Conservation (phyloP, 1,139 yeast genomes). For the Saccharomycopsis crataegensis region DNA sequence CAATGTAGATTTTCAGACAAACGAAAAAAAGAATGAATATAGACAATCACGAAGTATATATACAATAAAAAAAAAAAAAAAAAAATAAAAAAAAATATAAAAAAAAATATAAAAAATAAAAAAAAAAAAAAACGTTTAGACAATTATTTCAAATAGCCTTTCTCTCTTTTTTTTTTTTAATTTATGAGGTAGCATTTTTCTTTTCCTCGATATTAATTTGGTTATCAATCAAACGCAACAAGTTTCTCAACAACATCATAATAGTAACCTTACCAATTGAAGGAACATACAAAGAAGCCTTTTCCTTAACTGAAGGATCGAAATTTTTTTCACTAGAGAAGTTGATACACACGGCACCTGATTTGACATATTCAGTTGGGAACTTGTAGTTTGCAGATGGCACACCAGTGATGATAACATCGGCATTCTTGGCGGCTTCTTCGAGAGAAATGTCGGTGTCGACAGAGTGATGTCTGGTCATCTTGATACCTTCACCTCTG, state of each 20-base stretch:
- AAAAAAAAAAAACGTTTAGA: background rate
- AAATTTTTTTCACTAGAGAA: constrained; percentile 88
- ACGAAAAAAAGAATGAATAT: background rate
- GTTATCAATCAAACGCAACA: constrained; percentile 73
- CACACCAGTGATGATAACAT: constrained; percentile 92
- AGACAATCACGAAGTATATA: background rate
- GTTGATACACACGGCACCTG: constrained; percentile 88
- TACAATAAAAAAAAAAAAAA: background rate
- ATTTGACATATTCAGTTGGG: constrained; percentile 69
- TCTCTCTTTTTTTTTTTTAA: background rate
- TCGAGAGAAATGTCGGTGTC: constrained; percentile 53
- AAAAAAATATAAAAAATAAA: background rate
- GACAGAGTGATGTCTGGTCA: constrained; percentile 75
- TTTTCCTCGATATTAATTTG: constrained; percentile 23
- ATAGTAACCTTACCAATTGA: constrained; percentile 95
- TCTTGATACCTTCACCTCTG: constrained; percentile 83
- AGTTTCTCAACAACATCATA: constrained; percentile 83
- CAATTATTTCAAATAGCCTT: background rate
- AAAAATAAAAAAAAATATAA: background rate
- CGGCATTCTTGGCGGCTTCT: constrained; percentile 66
- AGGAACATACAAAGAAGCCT: constrained; percentile 89
- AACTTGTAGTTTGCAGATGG: constrained; percentile 79
- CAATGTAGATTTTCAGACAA: no score
- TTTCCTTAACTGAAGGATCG: constrained; percentile 56
- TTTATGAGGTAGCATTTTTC: no score